These are phyloP conservation scores for Colletotrichum incanum DNA, from an alignment of 2,329 filamentous ascomycete genomes.

Conservation along the genomic window DNA sequence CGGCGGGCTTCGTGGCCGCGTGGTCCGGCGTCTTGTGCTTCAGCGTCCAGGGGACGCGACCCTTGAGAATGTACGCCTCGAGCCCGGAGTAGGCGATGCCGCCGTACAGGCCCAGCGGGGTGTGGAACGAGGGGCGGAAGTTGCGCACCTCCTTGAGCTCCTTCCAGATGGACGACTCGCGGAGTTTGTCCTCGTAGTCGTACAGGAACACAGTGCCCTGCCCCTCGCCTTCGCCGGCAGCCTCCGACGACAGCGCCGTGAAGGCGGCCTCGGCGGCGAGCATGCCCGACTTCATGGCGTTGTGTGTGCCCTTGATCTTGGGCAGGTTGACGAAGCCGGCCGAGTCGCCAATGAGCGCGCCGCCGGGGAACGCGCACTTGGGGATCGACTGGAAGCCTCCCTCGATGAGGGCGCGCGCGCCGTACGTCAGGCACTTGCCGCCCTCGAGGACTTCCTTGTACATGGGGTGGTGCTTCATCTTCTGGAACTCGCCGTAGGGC, in stretches of 20 bases:
- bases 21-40: slow-evolving; percentile 87
- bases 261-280: slow-evolving; percentile 93
- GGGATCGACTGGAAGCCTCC: slow-evolving; percentile 98
- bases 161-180: slow-evolving; percentile 91
- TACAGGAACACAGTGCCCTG: slow-evolving; percentile 89
- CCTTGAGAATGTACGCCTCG: slow-evolving; percentile 90
- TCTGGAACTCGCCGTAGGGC: slow-evolving; percentile 96
- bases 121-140: slow-evolving; percentile 96
- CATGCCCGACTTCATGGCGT: slow-evolving; percentile 98
- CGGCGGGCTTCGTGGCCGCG: slow-evolving; percentile 83
- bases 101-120: slow-evolving; percentile 87
- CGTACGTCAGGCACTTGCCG: slow-evolving; percentile 97
- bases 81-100: slow-evolving; percentile 94
- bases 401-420: slow-evolving; percentile 90
- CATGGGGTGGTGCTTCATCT: slow-evolving; percentile 97
- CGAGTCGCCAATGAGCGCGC: slow-evolving; percentile 94
- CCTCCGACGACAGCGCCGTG: slow-evolving; percentile 71
- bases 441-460: slow-evolving; percentile 91
- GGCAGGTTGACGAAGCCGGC: slow-evolving; percentile 98
- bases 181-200: slow-evolving; percentile 92
- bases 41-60: slow-evolving; percentile 91
- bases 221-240: slow-evolving; percentile 58
- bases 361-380: slow-evolving; percentile 95
- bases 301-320: slow-evolving; percentile 98
- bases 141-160: slow-evolving; percentile 97